These are phyloP conservation scores for Phaeosphaeria sp. DNA, from an alignment of 2,329 filamentous ascomycete genomes.

Conservation along the genomic window DNA sequence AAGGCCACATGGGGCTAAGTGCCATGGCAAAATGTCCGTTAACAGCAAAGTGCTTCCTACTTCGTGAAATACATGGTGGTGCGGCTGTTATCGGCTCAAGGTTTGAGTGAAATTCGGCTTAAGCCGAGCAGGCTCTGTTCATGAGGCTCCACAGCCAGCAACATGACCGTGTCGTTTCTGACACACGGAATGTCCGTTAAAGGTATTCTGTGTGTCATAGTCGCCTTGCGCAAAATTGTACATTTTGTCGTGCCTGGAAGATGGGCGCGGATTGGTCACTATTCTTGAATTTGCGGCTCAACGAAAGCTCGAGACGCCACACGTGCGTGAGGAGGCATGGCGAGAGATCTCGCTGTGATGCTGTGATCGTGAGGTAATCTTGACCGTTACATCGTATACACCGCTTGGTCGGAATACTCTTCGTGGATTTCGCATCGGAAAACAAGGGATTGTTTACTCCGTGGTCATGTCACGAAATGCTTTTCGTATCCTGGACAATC, in stretches of 20 bases:
- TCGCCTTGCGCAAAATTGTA: conserved; percentile 8
- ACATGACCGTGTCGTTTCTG: conserved; percentile 14
- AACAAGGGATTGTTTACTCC: background rate
- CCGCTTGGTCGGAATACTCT: background rate
- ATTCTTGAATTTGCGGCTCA: conserved; percentile 17
- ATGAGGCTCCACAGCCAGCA: conserved; percentile 13
- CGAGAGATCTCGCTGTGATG: conserved; percentile 2
- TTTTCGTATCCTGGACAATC: background rate
- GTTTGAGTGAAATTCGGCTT: conserved; percentile 7
- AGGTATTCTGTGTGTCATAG: conserved; percentile 34
- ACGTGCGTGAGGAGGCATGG: conserved; percentile 5
- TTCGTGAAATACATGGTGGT: background rate
- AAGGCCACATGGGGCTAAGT: conserved; percentile 1
- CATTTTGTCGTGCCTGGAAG: conserved; percentile 17
- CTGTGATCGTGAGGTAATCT: conserved; percentile 3
- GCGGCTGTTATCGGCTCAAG: conserved; percentile 18
- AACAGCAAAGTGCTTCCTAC: conserved; percentile 6
- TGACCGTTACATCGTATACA: background rate
- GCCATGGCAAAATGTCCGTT: conserved; percentile 17
- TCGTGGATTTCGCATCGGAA: background rate
- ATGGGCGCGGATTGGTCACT: conserved; percentile 19
- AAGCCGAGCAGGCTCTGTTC: conserved; percentile 9
- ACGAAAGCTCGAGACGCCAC: conserved; percentile 17
- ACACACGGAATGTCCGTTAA: conserved; percentile 29
- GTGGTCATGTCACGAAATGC: background rate